phyloP scores from a whole-genome alignment of 2,329 filamentous ascomycete genomes.

The Geosmithia morbida region DNA sequence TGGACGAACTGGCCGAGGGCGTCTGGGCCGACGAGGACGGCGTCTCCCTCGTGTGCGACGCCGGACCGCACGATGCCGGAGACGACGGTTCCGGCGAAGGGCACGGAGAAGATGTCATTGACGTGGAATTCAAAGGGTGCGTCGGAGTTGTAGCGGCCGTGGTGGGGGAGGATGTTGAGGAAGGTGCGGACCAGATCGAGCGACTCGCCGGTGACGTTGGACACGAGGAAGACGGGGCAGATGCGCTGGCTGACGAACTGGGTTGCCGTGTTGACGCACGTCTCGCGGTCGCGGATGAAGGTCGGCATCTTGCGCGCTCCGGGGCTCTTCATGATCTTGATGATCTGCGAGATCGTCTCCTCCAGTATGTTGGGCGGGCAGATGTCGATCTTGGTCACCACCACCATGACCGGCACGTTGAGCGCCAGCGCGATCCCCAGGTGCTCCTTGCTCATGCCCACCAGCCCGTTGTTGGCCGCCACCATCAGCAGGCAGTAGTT shows the following conservation, averaged over 20 bases:
- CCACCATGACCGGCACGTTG: constrained; percentile 95
- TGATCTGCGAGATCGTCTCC: constrained; percentile 84
- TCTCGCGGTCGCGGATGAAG: constrained; percentile 82
- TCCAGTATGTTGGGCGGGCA: constrained; percentile 91
- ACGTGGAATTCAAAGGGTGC: constrained; percentile 89
- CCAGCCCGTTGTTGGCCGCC: constrained; percentile 89
- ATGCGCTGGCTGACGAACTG: constrained; percentile 94
- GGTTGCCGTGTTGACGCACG: constrained; percentile 87
- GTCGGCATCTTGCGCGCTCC: constrained; percentile 92
- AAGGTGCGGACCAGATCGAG: constrained; percentile 85
- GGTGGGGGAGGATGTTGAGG: constrained; percentile 86
- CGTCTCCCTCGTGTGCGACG: constrained; percentile 81
- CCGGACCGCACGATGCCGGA: constrained; percentile 85
- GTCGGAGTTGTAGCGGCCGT: constrained; percentile 79
- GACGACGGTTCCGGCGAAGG: constrained; percentile 91
- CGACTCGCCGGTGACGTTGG: constrained; percentile 88
- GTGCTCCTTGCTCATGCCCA: constrained; percentile 98
- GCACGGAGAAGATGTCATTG: constrained; percentile 96
- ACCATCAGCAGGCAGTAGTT: constrained; percentile 99
- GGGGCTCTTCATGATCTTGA: constrained; percentile 83
- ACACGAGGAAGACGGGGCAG: constrained; percentile 94
- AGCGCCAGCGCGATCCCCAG: constrained; percentile 85
- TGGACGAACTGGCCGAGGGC: constrained; percentile 77
- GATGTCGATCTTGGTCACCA: constrained; percentile 97
- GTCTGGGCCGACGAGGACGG: constrained; percentile 79